A percentile compares a stretch with the other conserved stretches of the same genome.
Conservation (phyloP, 192 early-diverging fungal genomes). For the Lobosporangium transversale region DNA sequence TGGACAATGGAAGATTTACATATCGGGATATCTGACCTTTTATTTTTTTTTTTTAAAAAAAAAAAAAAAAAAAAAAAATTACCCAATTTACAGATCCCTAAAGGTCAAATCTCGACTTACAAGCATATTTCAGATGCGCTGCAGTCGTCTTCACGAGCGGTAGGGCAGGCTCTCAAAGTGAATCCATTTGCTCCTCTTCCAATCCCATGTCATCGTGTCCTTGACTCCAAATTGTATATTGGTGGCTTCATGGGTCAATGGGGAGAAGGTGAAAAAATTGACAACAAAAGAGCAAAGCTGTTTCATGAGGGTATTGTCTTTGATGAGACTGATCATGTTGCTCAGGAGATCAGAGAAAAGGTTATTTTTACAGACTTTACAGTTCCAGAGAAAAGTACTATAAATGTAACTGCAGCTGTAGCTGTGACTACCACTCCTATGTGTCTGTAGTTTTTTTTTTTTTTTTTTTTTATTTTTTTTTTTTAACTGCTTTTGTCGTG, state of each 20-base stretch:
- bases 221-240: conserved; percentile 68
- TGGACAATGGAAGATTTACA: too few species aligned
- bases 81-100: conserved; percentile 62
- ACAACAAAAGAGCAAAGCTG: conserved; percentile 74
- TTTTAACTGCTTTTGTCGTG: too few species aligned
- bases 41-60: too few species aligned
- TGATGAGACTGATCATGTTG: conserved; percentile 64
- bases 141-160: conserved; percentile 68
- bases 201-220: conserved; percentile 77
- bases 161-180: conserved; percentile 71
- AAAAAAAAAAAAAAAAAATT: too few species aligned
- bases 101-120: conserved; percentile 73
- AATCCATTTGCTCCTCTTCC: conserved; percentile 79
- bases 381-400: not conserved
- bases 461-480: too few species aligned
- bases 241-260: conserved; percentile 76
- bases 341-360: conserved; percentile 42
- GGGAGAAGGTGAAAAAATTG: conserved; percentile 69
- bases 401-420: not conserved
- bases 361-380: conserved; percentile 66
- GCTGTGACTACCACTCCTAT: not conserved
- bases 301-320: conserved; percentile 71
- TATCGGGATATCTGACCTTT: too few species aligned
- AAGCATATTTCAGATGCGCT: conserved; percentile 71
- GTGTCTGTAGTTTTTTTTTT: not conserved